Conservation (phyloP, 2,329 filamentous ascomycete species). For the Plenodomus lindquistii region DNA sequence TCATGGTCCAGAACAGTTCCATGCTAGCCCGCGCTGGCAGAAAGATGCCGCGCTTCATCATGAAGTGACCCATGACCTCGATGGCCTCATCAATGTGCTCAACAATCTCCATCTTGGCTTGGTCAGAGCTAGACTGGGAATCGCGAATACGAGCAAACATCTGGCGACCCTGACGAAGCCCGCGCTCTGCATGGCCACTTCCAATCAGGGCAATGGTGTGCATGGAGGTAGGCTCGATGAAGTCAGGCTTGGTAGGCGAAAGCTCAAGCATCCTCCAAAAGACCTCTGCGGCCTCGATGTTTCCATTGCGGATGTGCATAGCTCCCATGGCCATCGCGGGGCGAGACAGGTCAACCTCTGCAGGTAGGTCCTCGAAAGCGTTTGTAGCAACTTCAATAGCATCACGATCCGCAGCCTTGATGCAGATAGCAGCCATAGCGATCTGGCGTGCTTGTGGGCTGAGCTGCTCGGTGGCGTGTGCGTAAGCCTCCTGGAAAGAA, state of each 20-base stretch:
- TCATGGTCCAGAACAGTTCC: slow-evolving; percentile 66
- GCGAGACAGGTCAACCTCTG: slow-evolving; percentile 47
- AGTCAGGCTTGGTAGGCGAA: slow-evolving; percentile 63
- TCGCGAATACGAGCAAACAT: slow-evolving; percentile 86
- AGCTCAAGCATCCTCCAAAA: slow-evolving; percentile 78
- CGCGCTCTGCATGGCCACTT: slow-evolving; percentile 81
- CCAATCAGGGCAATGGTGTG: slow-evolving; percentile 86
- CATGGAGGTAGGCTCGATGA: slow-evolving; percentile 90
- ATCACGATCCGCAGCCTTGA: slow-evolving; percentile 77
- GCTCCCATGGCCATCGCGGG: slow-evolving; percentile 83
- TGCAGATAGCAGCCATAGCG: slow-evolving; percentile 74
- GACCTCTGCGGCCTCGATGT: slow-evolving; percentile 74
- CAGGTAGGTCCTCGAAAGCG: slow-evolving; percentile 55
- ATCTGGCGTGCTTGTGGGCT: slow-evolving; percentile 61
- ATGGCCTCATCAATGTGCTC: slow-evolving; percentile 88
- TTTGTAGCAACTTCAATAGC: slow-evolving; percentile 69
- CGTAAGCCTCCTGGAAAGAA: slow-evolving; percentile 72
- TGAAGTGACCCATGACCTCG: slow-evolving; percentile 66
- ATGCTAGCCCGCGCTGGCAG: slow-evolving; percentile 60
- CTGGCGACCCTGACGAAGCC: slow-evolving; percentile 73
- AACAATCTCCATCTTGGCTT: slow-evolving; percentile 58
- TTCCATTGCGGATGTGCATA: slow-evolving; percentile 80
- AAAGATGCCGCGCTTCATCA: slow-evolving; percentile 57
- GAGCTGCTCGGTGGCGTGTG: slow-evolving; percentile 68
- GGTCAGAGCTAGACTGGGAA: slow-evolving; percentile 54